Evolutionary conservation across 2,329 filamentous ascomycete genomes (phyloP), one percentile per base, ranked within the genome.

Genomic region (Alternaria angustiovoidea): DNA sequence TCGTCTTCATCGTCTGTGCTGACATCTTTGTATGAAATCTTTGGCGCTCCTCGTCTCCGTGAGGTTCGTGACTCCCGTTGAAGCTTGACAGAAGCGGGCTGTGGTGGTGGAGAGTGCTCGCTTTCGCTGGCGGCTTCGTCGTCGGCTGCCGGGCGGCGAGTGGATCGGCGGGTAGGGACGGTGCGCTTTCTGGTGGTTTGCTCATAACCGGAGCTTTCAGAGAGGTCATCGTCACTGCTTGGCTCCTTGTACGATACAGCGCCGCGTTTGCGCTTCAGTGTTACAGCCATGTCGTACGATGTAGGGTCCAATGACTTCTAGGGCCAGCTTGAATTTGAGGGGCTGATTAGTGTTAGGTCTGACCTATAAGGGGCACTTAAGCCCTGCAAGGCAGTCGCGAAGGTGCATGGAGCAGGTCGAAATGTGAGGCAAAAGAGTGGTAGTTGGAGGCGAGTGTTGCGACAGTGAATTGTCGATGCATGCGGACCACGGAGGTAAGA

Each of bases 221-320:
- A 67, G 1, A 70, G 18, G 26, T 73, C 74, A 5, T 77, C 75
- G 24, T 76, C 73, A 55, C 70, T 77, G 55, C 73, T 78, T 34
- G 72, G 72, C 57, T 79, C 77, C 53, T 69, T 74, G 54, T 79
- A 79, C 30, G 76, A 79, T 42, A 79, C 68, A 44, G 71, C 61
- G 46, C 63, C 72, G 47, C 76, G 67, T 63, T 75, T 78, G 67
- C 77, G 76, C 65, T 78, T 78, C 56, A 73, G 63, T 39, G 66
- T 69, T 18, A 68, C 61, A 38, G 66, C 68, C 73, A 76, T 76
- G 61, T 57, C 64, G 53, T 26, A 47, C 57, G 36, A 53, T 26
- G 22, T 42, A 49, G 22, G 51, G 46, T 46, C 39, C 30, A 32
- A 44, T 41, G 41, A 53, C 55, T 28, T 34, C 24, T 14, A 28